Percentiles rank a stretch among this genome's conserved stretches.
Evolutionary conservation across 2,329 filamentous ascomycete genomes (phyloP).

Genomic region (Cladosporium velox): DNA sequence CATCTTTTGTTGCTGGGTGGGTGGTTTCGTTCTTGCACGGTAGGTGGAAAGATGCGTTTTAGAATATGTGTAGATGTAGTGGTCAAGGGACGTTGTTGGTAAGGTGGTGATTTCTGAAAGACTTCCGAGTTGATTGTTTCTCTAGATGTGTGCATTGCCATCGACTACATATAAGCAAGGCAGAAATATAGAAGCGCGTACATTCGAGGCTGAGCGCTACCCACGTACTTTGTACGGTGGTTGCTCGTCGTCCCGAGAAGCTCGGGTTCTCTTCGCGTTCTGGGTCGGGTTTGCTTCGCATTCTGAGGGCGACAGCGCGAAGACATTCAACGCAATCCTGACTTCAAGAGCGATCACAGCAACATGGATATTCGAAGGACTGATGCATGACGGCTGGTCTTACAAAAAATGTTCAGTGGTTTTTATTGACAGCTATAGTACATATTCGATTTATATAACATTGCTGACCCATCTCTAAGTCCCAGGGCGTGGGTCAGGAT

Average conservation of each 20-base stretch:
- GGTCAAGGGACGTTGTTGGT: neutral
- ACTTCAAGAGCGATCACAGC: too few relatives aligned
- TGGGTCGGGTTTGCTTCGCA: neutral
- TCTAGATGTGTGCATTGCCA: neutral
- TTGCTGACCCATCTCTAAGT: neutral
- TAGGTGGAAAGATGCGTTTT: neutral
- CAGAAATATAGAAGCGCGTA: neutral
- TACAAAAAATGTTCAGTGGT: neutral
- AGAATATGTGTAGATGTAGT: neutral
- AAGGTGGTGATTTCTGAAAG: neutral
- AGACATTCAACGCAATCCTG: neutral
- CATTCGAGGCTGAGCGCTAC: neutral
- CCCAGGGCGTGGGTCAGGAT: too few relatives aligned
- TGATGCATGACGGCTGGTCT: neutral
- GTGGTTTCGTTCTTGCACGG: neutral
- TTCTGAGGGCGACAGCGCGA: neutral
- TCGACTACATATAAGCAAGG: neutral
- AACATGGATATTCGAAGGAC: too few relatives aligned
- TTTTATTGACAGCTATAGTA: neutral
- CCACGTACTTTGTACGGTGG: neutral
- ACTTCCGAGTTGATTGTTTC: neutral
- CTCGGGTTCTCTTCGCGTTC: constrained; percentile 10
- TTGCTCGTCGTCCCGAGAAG: neutral
- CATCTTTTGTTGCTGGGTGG: neutral
- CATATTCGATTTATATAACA: neutral